Conservation (phyloP, 352 stramenopile species). For the Phytopythium litorale region DNA sequence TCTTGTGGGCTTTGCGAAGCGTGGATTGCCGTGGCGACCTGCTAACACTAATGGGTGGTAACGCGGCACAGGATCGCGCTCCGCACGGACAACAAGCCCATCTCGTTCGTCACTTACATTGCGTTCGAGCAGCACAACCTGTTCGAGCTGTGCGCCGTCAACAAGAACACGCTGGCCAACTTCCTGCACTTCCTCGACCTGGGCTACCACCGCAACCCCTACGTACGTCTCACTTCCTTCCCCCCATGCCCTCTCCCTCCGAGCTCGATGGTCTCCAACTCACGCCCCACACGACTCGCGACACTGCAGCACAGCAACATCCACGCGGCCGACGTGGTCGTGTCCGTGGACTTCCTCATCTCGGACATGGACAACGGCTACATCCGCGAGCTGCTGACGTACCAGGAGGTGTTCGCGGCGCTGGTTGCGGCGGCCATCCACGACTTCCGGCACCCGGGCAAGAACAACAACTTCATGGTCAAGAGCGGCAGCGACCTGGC, state of each 20-base stretch:
- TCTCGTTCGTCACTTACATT: slow-evolving; percentile 82
- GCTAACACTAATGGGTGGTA: background rate
- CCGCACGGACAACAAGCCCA: slow-evolving; percentile 63
- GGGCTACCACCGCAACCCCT: slow-evolving; percentile 77
- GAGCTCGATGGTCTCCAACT: no score
- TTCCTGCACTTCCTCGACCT: slow-evolving; percentile 81
- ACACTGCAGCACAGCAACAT: slow-evolving; percentile 67
- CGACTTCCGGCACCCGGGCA: slow-evolving; percentile 79
- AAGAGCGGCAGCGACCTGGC: slow-evolving; percentile 69
- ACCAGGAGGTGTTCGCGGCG: slow-evolving; percentile 76
- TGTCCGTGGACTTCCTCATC: slow-evolving; percentile 79
- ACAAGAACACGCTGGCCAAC: slow-evolving; percentile 74
- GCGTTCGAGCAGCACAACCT: slow-evolving; percentile 83
- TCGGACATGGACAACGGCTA: slow-evolving; percentile 76
- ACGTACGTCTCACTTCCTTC: slow-evolving; percentile 42
- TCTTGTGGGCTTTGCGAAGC: background rate
- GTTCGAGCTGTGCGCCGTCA: slow-evolving; percentile 65
- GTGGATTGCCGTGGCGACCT: slow-evolving; percentile 4
- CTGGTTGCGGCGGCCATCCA: slow-evolving; percentile 82
- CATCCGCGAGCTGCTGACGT: slow-evolving; percentile 76
- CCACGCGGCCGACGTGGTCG: slow-evolving; percentile 76
- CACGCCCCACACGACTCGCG: no score
- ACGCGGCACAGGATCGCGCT: slow-evolving; percentile 38
- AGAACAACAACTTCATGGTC: slow-evolving; percentile 87
- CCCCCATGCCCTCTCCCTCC: no score